Conservation (phyloP, 768 basidiomycete species). For the Phylloporus sp. region DNA sequence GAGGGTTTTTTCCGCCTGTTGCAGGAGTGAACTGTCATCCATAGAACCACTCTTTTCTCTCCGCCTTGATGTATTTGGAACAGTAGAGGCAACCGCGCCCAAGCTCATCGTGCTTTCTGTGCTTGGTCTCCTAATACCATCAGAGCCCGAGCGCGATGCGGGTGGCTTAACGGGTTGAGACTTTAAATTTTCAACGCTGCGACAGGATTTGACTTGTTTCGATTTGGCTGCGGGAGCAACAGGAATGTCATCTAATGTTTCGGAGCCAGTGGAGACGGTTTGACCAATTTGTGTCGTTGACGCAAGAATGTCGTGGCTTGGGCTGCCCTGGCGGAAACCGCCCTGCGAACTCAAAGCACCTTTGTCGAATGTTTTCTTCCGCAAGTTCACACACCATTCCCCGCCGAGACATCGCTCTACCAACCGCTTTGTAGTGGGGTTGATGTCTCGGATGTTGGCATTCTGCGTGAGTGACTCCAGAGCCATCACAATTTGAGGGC, state of each 20-base stretch:
- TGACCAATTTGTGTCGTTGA: slow-evolving; percentile 31
- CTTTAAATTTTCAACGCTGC: slow-evolving; percentile 62
- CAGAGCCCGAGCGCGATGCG: slow-evolving; percentile 33
- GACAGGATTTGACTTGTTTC: slow-evolving; percentile 56
- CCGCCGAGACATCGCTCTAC: slow-evolving; percentile 88
- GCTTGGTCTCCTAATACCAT: slow-evolving; percentile 40
- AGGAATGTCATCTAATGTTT: slow-evolving; percentile 21
- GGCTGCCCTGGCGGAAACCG: slow-evolving; percentile 37
- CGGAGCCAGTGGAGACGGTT: slow-evolving; percentile 1
- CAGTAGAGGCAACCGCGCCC: slow-evolving; percentile 27
- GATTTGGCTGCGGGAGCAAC: slow-evolving; percentile 27
- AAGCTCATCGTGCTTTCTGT: slow-evolving; percentile 33
- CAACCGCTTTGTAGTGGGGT: slow-evolving; percentile 82
- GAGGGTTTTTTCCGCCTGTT: slow-evolving; percentile 14
- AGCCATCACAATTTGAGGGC: slow-evolving; percentile 78
- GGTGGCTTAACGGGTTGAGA: slow-evolving; percentile 24
- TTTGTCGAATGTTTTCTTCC: slow-evolving; percentile 36
- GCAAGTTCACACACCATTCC: slow-evolving; percentile 79
- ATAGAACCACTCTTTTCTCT: slow-evolving; percentile 26
- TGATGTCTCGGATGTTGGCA: slow-evolving; percentile 74
- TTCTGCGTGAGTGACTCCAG: slow-evolving; percentile 77
- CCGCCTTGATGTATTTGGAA: slow-evolving; percentile 13
- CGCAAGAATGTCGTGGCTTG: slow-evolving; percentile 41
- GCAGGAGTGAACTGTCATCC: slow-evolving; percentile 24
- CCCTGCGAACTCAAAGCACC: slow-evolving; percentile 25